Evolutionary conservation across 495 filamentous ascomycete genomes (phyloP), one percentile per base, ranked within the genome.

Genomic region (Lentithecium fluviatile): DNA sequence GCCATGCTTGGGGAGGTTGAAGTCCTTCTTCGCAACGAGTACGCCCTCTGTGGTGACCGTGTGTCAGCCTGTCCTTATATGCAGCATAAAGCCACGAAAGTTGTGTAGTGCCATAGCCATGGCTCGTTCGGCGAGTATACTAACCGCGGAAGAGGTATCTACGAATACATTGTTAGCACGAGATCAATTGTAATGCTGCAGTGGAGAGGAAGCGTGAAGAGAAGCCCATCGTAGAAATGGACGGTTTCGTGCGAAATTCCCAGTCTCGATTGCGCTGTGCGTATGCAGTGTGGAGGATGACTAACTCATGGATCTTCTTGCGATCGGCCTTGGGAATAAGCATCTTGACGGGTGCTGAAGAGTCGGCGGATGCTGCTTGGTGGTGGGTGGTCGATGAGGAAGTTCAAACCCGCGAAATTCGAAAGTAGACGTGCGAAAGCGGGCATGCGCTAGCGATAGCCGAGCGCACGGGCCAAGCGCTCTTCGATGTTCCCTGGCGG

Each of bases 281-380:
- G 21, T 23, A 34, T 23, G 25, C 2, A 21, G 23, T 25, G 50
- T 23, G 23, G 45, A 50, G 34, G 42, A 55, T n/a, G 13, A 64
- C 65, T 56, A 23, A 69, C 88, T 97, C 90, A 82, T 98, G 95
- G 83, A 98, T 96, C 86, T 94, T 93, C 88, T 97, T 97, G 81
- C 94, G 91, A 82, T 98, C 94, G 77, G 88, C 86, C 85, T 97
- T 97, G 74, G 94, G 94, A 81, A 98, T 98, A 84, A 98, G 87
- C 93, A 85, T 91, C 70, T 36, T 45, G 48, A 62, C 51, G 45
- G 32, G 38, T 70, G 52, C 63, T 54, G 25, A 48, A 29, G 38
- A 17, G 34, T 19, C 24, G 25, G 12, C 8, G 15, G 26, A 32
- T 50, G 48, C 29, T 42, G 24, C 36, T 52, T 52, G 57, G 69